Evolutionary conservation across 129 eudicot species (phyloP).

Genomic region (Arctium minus): DNA sequence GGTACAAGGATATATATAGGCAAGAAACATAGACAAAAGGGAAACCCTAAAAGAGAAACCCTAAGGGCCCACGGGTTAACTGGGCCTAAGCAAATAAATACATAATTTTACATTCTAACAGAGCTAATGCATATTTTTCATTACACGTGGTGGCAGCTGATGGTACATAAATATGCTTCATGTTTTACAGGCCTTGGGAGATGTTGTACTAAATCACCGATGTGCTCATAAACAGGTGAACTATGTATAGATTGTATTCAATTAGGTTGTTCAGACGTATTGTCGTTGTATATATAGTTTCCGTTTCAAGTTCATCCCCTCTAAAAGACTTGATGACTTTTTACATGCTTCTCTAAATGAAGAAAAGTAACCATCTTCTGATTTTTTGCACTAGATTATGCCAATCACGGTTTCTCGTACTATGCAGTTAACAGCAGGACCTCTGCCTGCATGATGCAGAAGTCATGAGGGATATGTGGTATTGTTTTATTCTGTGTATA

Average conservation of each 20-base stretch:
- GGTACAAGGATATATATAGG: too few relatives aligned
- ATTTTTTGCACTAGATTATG: background rate
- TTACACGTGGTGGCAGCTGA: conserved; percentile 7
- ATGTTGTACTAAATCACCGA: conserved; percentile 65
- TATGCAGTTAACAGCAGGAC: background rate
- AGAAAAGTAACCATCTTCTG: background rate
- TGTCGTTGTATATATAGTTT: conserved; percentile 10
- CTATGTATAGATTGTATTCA: background rate
- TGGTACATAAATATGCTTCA: conserved; percentile 7
- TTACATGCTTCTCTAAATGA: background rate
- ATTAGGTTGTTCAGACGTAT: background rate
- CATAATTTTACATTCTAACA: too few relatives aligned
- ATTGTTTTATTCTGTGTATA: background rate
- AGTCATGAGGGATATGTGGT: conserved; percentile 1
- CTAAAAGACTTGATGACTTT: background rate
- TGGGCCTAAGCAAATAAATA: too few relatives aligned
- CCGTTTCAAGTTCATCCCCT: background rate
- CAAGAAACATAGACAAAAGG: too few relatives aligned
- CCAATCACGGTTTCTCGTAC: background rate
- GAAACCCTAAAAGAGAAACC: too few relatives aligned
- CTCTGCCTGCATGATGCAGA: background rate
- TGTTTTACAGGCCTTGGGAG: conserved; percentile 56
- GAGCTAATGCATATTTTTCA: background rate
- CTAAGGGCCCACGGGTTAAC: too few relatives aligned
- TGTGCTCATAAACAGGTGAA: conserved; percentile 71